Conservation (phyloP, 371 early-diverging fungal species). For the Haplosporangium sp. region DNA sequence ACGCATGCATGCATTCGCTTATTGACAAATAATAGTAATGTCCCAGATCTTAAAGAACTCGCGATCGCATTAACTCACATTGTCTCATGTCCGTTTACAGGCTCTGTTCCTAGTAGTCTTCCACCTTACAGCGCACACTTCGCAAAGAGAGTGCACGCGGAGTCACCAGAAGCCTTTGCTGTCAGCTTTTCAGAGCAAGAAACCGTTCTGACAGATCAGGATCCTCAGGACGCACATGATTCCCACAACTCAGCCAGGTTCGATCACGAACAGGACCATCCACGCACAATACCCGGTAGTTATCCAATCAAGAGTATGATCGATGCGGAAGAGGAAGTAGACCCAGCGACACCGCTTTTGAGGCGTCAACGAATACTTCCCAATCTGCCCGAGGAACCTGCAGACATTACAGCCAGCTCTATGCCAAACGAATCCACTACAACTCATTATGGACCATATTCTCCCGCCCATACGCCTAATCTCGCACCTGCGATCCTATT, state of each 20-base stretch:
- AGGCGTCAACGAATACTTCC: constrained; percentile 13
- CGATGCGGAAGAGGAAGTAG: constrained; percentile 16
- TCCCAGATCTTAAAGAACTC: no score
- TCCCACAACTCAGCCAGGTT: background rate
- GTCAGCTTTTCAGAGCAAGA: constrained; percentile 42
- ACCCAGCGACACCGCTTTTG: constrained; percentile 30
- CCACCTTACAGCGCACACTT: constrained; percentile 11
- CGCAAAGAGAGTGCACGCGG: constrained; percentile 16
- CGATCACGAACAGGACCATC: background rate
- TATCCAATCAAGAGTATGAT: constrained; percentile 2
- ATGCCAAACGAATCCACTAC: background rate
- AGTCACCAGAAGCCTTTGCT: constrained; percentile 19
- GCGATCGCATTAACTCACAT: background rate
- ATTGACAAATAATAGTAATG: no score
- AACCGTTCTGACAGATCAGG: constrained; percentile 24
- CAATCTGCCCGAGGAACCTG: no score
- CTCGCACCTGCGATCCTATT: background rate
- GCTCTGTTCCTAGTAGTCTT: constrained; percentile 15
- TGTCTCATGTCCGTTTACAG: constrained; percentile 3
- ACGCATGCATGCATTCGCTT: no score
- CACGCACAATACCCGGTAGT: background rate
- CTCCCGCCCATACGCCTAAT: constrained; percentile 3
- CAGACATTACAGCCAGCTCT: constrained; percentile 8
- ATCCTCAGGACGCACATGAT: background rate
- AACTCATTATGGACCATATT: constrained; percentile 8